These are phyloP conservation scores for Eucalyptus curtisii DNA, from an alignment of 345 rosid genomes.

Conservation along the genomic window DNA sequence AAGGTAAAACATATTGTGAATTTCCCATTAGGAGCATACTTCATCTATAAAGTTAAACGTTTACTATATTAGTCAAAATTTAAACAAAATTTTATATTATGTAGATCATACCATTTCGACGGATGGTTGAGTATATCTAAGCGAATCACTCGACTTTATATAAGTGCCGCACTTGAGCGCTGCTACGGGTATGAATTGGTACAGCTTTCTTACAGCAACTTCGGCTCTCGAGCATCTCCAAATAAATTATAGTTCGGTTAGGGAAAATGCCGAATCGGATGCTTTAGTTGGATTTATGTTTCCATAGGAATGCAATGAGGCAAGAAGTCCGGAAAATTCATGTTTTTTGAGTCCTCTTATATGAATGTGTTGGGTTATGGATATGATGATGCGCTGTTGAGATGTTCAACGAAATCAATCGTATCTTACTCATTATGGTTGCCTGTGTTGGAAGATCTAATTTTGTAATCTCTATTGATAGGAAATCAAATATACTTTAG, in stretches of 20 bases:
- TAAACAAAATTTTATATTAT: rapidly evolving
- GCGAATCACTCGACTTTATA: background rate
- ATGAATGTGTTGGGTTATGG: background rate
- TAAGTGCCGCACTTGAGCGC: background rate
- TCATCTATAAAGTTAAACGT: background rate
- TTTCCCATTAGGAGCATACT: background rate
- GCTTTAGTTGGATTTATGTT: background rate
- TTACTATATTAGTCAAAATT: background rate
- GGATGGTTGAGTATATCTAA: background rate
- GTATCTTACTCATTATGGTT: background rate
- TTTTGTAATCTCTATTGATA: too few relatives aligned
- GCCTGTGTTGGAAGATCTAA: background rate
- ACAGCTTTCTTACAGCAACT: background rate
- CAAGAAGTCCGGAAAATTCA: background rate
- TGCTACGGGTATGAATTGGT: background rate
- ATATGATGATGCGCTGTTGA: background rate
- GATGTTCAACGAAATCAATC: background rate
- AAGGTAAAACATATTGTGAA: background rate
- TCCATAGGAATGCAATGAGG: background rate
- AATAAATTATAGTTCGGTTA: background rate
- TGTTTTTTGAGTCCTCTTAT: background rate
- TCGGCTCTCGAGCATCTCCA: background rate
- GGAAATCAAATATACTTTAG: too few relatives aligned
- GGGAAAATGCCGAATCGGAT: background rate
- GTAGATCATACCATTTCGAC: background rate